A percentile compares a stretch with the other conserved stretches of the same genome.
These are phyloP conservation scores for Petunia axillaris DNA, from an alignment of 257 asterid species.

Conservation along the genomic window DNA sequence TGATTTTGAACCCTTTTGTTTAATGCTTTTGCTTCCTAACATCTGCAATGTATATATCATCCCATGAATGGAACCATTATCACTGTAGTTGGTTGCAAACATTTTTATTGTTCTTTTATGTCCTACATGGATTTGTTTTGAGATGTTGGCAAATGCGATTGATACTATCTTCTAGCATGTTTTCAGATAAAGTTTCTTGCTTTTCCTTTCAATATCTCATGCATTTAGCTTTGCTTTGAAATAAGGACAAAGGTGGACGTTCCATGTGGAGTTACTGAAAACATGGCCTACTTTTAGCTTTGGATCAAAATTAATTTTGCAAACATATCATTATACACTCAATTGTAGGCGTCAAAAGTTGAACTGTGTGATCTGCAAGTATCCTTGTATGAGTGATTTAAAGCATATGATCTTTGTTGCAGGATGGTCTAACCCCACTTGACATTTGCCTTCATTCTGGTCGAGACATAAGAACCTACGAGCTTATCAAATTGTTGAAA, in stretches of 20 bases:
- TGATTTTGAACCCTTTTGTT: neutral
- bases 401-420: conserved; percentile 19
- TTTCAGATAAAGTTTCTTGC: neutral
- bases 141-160: neutral
- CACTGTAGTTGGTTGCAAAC: too few species aligned
- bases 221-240: neutral
- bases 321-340: too few species aligned
- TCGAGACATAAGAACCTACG: conserved; percentile 20
- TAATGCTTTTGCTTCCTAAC: neutral
- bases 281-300: too few species aligned
- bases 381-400: neutral
- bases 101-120: neutral
- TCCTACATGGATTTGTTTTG: neutral
- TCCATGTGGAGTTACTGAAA: too few species aligned
- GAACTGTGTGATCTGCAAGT: too few species aligned
- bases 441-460: conserved; percentile 28
- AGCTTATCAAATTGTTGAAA: conserved; percentile 28
- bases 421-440: conserved; percentile 28
- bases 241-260: neutral
- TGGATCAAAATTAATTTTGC: too few species aligned
- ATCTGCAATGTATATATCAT: neutral
- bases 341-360: too few species aligned
- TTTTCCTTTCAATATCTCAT: neutral
- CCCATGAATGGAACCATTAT: too few species aligned
- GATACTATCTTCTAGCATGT: neutral